Evolutionary conservation across 73 alveolate genomes (phyloP).

Genomic region (Tetrahymena elliotti): DNA sequence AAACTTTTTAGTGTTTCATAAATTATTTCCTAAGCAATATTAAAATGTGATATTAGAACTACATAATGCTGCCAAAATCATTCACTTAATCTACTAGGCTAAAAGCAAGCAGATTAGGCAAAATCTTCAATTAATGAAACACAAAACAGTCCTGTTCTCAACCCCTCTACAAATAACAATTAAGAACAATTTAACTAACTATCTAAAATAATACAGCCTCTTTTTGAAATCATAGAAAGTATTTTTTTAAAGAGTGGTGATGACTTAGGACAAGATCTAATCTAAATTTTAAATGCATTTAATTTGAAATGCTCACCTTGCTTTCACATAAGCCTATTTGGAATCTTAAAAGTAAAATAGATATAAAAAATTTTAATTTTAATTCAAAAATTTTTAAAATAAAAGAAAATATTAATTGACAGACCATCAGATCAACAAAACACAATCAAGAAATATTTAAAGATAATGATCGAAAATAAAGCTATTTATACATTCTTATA

Average conservation of each 20-base stretch:
- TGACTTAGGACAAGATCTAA: not conserved
- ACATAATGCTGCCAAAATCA: not conserved
- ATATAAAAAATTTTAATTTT: not conserved
- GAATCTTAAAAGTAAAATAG: not conserved
- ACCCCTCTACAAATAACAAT: not conserved
- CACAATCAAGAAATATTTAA: not conserved
- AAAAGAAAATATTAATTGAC: not conserved
- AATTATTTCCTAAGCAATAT: not conserved
- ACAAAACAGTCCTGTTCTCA: not conserved
- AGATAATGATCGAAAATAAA: not conserved
- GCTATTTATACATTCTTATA: not conserved
- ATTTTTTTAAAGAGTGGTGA: not conserved
- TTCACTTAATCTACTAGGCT: not conserved
- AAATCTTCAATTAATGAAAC: not conserved
- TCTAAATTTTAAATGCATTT: not conserved
- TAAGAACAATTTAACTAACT: not conserved
- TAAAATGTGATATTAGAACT: not conserved
- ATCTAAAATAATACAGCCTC: not conserved
- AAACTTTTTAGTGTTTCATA: not conserved
- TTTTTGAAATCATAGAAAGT: not conserved
- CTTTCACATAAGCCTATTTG: not conserved
- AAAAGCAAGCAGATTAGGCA: not conserved
- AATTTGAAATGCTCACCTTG: not conserved
- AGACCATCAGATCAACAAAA: not conserved
- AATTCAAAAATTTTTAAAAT: not conserved